phyloP scores from a whole-genome alignment of 192 early-diverging fungal species.

The Backusella mclennaniae region DNA sequence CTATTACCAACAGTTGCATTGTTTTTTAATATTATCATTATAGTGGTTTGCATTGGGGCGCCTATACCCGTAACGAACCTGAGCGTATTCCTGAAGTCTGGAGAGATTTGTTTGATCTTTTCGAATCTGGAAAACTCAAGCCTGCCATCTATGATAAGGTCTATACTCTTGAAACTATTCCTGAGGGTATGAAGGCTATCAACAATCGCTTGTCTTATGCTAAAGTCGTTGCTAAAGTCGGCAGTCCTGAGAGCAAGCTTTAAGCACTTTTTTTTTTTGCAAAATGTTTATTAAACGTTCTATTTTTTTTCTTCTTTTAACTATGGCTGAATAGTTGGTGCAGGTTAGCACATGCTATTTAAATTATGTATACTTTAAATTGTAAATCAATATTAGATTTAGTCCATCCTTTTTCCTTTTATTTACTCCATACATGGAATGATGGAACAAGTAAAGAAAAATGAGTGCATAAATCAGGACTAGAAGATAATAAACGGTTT shows the following conservation, averaged over 20 bases:
- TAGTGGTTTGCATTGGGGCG: slow-evolving; percentile 75
- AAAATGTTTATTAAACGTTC: background rate
- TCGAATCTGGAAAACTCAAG: slow-evolving; percentile 51
- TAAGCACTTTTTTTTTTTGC: slow-evolving; percentile 4
- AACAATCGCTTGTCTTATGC: slow-evolving; percentile 71
- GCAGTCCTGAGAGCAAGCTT: slow-evolving; percentile 23
- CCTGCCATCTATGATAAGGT: slow-evolving; percentile 68
- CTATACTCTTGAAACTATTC: slow-evolving; percentile 60
- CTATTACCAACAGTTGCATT: background rate
- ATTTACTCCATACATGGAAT: too few relatives aligned
- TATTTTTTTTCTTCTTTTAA: background rate
- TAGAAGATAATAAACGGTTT: too few relatives aligned
- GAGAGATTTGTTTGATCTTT: slow-evolving; percentile 60
- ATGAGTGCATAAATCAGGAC: too few relatives aligned
- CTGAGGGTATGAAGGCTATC: slow-evolving; percentile 68
- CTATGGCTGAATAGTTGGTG: too few relatives aligned
- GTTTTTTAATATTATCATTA: background rate
- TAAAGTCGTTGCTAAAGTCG: slow-evolving; percentile 64
- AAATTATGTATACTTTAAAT: too few relatives aligned
- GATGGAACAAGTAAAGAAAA: too few relatives aligned
- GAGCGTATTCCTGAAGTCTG: slow-evolving; percentile 65
- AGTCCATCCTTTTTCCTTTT: too few relatives aligned
- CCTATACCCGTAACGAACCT: slow-evolving; percentile 57
- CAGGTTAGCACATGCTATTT: too few relatives aligned
- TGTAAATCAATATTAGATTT: too few relatives aligned